These are phyloP conservation scores for Sugiyamaella paludigena DNA, from an alignment of 1,139 yeast genomes.

Conservation along the genomic window DNA sequence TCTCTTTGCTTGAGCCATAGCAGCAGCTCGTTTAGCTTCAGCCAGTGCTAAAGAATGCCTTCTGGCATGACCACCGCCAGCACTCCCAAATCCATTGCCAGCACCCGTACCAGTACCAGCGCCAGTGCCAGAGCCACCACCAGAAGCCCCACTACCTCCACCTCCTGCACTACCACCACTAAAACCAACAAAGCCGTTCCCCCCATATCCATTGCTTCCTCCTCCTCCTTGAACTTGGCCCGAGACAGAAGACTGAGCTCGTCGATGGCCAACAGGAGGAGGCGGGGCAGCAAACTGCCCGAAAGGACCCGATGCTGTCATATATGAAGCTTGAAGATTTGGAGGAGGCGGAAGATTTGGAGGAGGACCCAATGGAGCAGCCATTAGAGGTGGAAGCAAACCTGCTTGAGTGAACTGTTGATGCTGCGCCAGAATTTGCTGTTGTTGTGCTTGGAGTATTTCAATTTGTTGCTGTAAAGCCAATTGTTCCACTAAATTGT, in stretches of 20 bases:
- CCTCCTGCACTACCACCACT: constrained; percentile 13
- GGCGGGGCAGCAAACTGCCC: constrained; percentile 27
- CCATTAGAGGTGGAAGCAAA: constrained; percentile 20
- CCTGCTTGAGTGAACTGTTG: constrained; percentile 46
- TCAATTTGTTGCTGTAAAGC: constrained; percentile 91
- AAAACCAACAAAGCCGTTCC: constrained; percentile 14
- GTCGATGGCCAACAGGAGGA: constrained; percentile 30
- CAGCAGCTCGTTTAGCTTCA: constrained; percentile 98
- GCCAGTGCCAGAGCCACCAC: constrained; percentile 9
- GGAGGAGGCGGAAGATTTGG: constrained; percentile 21
- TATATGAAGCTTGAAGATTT: constrained; percentile 23
- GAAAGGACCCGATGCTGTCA: constrained; percentile 30
- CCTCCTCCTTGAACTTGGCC: constrained; percentile 5
- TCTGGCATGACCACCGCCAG: constrained; percentile 65
- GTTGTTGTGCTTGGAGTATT: constrained; percentile 86
- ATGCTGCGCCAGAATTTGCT: constrained; percentile 71
- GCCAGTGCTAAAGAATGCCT: constrained; percentile 89
- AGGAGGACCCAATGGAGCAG: constrained; percentile 18
- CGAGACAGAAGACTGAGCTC: constrained; percentile 37
- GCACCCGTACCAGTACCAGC: background rate
- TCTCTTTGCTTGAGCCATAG: constrained; percentile 68
- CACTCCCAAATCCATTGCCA: background rate
- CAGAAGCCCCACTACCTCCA: constrained; percentile 31
- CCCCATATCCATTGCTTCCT: background rate
- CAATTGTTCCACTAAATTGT: constrained; percentile 65